Evolutionary conservation across 805 yeast species (phyloP).

Genomic region (Saccharomycopsis guyanensis): DNA sequence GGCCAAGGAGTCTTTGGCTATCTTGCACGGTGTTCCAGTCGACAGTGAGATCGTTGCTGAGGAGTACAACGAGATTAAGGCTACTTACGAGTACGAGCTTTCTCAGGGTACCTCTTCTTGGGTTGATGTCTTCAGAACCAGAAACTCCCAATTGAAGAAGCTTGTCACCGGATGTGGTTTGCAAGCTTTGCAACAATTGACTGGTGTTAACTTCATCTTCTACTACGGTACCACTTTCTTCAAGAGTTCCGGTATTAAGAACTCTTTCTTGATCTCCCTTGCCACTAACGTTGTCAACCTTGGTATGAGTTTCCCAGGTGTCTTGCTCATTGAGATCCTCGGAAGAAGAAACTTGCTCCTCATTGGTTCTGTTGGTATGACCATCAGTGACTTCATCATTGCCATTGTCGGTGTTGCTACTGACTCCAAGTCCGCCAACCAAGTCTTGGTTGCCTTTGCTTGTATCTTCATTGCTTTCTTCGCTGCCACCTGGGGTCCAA

Average conservation of each 20-base stretch:
- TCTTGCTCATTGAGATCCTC: slow-evolving; percentile 34
- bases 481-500: slow-evolving; percentile 83
- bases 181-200: slow-evolving; percentile 51
- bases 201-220: slow-evolving; percentile 59
- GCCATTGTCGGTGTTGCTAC: slow-evolving; percentile 34
- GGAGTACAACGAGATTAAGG: slow-evolving; percentile 40
- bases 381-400: slow-evolving; percentile 28
- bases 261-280: slow-evolving; percentile 45
- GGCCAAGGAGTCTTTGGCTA: slow-evolving; percentile 48
- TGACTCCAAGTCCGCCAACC: slow-evolving; percentile 30
- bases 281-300: slow-evolving; percentile 48
- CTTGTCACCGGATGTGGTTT: slow-evolving; percentile 41
- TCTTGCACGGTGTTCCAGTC: slow-evolving; percentile 42
- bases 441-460: slow-evolving; percentile 42
- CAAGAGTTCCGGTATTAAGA: slow-evolving; percentile 30
- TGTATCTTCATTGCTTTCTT: slow-evolving; percentile 62
- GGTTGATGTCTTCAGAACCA: slow-evolving; percentile 39
- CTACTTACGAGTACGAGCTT: slow-evolving; percentile 39
- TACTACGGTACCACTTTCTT: slow-evolving; percentile 54
- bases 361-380: slow-evolving; percentile 38
- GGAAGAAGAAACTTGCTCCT: slow-evolving; percentile 36
- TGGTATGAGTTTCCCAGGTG: slow-evolving; percentile 38
- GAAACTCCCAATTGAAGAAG: slow-evolving; percentile 35
- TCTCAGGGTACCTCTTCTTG: slow-evolving; percentile 26
- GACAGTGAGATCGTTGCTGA: slow-evolving; percentile 37